A percentile compares a stretch with the other conserved stretches of the same genome.
Conservation (phyloP, 768 basidiomycete species). For the Suillus clintonianus region DNA sequence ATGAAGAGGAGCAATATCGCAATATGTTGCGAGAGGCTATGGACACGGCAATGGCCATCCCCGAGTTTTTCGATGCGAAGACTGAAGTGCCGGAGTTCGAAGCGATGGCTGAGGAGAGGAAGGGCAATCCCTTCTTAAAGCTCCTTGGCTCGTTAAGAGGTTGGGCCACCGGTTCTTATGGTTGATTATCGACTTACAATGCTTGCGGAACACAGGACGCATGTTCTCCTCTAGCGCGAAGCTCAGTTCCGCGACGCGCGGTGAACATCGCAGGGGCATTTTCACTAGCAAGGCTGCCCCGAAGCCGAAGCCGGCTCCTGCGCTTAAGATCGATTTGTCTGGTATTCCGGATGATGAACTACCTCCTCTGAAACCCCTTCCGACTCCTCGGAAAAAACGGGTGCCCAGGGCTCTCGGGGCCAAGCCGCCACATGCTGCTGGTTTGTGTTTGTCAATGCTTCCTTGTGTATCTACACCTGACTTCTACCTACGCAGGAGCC, state of each 20-base stretch:
- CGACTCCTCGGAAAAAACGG: constrained; percentile 13
- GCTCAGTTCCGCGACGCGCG: constrained; percentile 40
- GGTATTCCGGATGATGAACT: constrained; percentile 12
- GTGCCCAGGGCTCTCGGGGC: not conserved
- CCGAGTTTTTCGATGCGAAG: constrained; percentile 59
- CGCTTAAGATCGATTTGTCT: constrained; percentile 9
- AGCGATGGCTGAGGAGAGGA: constrained; percentile 49
- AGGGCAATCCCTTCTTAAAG: constrained; percentile 79
- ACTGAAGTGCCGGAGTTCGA: constrained; percentile 46
- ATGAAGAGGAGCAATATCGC: constrained; percentile 67
- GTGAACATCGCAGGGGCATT: constrained; percentile 32
- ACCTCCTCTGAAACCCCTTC: constrained; percentile 6
- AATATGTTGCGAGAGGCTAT: constrained; percentile 70
- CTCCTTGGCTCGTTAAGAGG: constrained; percentile 76
- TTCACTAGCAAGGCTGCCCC: constrained; percentile 17
- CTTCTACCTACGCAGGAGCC: constrained; percentile 12
- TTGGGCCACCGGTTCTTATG: constrained; percentile 21
- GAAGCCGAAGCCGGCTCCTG: constrained; percentile 10
- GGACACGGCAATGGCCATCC: constrained; percentile 59
- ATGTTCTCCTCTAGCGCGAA: constrained; percentile 55
- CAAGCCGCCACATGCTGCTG: not conserved
- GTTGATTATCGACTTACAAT: constrained; percentile 3
- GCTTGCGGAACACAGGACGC: constrained; percentile 47
- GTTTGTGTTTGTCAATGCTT: constrained; percentile 8
- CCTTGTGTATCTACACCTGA: not conserved